These are phyloP conservation scores for Pythium plurisporium DNA, from an alignment of 352 stramenopile species.

Conservation along the genomic window DNA sequence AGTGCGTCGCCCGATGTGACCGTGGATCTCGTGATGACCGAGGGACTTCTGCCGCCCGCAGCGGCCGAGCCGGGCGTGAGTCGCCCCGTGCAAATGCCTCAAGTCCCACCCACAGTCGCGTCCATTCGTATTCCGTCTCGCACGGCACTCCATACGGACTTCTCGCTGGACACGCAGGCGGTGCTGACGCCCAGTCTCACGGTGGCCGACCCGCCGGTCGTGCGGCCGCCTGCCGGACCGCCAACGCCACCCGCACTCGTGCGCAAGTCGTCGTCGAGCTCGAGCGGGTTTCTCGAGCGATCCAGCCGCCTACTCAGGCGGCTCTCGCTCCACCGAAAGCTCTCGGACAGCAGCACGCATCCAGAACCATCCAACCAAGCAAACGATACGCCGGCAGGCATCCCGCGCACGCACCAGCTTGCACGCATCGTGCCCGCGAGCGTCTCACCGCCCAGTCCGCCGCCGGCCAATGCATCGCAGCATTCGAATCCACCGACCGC, in stretches of 20 bases:
- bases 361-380: background rate
- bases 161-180: too few species aligned
- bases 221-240: too few species aligned
- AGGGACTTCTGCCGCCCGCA: background rate
- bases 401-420: too few species aligned
- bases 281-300: too few species aligned
- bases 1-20: too few species aligned
- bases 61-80: background rate
- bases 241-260: background rate
- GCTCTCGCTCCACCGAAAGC: background rate
- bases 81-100: background rate
- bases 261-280: constrained; percentile 2
- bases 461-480: too few species aligned
- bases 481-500: background rate
- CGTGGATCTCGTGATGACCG: background rate
- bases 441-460: constrained; percentile 3
- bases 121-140: background rate
- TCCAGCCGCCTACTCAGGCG: too few species aligned
- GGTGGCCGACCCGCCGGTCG: too few species aligned
- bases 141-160: background rate
- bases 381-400: too few species aligned
- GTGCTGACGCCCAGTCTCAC: too few species aligned
- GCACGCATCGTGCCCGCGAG: constrained; percentile 10
- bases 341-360: background rate
- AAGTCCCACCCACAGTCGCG: background rate